Evolutionary conservation across 257 asterid species (phyloP).

Genomic region (Mitragyna speciosa): DNA sequence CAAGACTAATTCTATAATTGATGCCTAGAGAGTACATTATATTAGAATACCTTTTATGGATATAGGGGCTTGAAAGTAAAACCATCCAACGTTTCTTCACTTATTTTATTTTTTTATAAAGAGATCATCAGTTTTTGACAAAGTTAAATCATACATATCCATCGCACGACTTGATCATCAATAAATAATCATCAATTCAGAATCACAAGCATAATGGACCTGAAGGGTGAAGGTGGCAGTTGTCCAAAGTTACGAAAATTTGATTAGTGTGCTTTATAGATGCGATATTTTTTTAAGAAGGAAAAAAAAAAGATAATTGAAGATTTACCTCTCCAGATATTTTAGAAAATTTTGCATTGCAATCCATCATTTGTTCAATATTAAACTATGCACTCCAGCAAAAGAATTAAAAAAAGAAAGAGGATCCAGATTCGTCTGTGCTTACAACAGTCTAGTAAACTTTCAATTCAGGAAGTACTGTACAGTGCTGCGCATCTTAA

Average conservation of each 20-base stretch:
- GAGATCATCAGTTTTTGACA: neutral
- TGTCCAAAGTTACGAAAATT: neutral
- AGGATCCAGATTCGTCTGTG: neutral
- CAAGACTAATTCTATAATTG: too few species aligned
- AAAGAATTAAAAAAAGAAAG: neutral
- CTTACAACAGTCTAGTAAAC: neutral
- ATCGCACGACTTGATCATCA: neutral
- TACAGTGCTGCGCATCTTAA: neutral
- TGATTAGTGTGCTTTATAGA: neutral
- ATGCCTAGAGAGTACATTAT: too few species aligned
- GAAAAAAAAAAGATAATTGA: neutral
- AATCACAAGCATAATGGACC: neutral
- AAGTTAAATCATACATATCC: neutral
- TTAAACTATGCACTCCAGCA: neutral
- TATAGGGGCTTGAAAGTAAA: neutral
- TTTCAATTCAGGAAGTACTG: too few species aligned
- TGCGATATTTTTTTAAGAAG: too few species aligned
- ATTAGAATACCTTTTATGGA: neutral
- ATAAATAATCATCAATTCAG: slow-evolving; percentile 3
- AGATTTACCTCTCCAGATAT: neutral
- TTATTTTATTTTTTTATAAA: neutral
- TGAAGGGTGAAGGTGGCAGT: neutral
- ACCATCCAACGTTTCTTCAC: neutral
- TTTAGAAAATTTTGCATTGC: neutral
- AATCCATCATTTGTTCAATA: neutral